phyloP scores from a whole-genome alignment of 148 eudicot species.

The Camellia lanceoleosa region DNA sequence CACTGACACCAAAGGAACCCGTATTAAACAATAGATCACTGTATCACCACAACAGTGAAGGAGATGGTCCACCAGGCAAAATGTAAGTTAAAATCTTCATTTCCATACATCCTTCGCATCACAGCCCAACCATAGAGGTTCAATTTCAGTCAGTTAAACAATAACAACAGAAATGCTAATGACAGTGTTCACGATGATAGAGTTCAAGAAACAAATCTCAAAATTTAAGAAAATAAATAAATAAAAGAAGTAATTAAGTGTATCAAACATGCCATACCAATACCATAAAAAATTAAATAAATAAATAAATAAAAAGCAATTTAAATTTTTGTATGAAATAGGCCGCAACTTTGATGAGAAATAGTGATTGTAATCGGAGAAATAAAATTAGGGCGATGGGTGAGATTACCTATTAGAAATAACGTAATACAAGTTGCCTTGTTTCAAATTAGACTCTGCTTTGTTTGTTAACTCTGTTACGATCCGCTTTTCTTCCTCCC shows the following conservation, averaged over 20 bases:
- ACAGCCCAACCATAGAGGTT: not conserved
- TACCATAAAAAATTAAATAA: too few species aligned
- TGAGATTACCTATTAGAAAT: slow-evolving; percentile 48
- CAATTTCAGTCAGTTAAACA: not conserved
- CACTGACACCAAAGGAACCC: too few species aligned
- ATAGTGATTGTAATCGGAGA: not conserved
- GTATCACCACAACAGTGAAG: too few species aligned
- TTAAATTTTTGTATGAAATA: not conserved
- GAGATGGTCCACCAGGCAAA: not conserved
- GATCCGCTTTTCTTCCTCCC: slow-evolving; percentile 58
- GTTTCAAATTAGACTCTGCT: slow-evolving; percentile 58
- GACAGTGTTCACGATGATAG: not conserved
- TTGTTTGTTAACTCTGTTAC: slow-evolving; percentile 41
- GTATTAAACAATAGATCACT: not conserved
- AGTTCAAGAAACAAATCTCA: not conserved
- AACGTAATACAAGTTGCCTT: slow-evolving; percentile 66
- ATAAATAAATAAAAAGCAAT: too few species aligned
- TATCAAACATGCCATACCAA: not conserved
- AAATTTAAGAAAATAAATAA: not conserved
- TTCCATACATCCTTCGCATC: not conserved
- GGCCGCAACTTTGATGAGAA: too few species aligned
- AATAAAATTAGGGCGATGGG: not conserved
- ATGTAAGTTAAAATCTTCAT: not conserved
- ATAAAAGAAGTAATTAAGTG: not conserved
- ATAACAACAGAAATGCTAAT: not conserved